These are phyloP conservation scores for Saccharum hybrid DNA, from an alignment of 202 grass and related monocot species.

Conservation along the genomic window DNA sequence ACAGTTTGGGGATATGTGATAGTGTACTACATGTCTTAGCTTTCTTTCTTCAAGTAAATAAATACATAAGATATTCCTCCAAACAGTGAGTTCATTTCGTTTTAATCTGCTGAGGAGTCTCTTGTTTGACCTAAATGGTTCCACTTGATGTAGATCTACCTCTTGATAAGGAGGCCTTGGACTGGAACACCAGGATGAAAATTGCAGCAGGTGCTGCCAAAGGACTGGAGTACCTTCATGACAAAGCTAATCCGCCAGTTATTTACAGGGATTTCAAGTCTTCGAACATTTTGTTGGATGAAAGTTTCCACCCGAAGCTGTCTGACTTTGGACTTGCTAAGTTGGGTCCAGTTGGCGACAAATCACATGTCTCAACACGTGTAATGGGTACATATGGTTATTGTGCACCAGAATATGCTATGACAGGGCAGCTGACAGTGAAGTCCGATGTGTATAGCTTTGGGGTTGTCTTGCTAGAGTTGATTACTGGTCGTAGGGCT, in stretches of 20 bases:
- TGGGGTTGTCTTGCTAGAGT: constrained; percentile 82
- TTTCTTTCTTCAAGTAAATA: constrained; percentile 21
- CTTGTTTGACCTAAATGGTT: constrained; percentile 28
- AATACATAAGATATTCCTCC: constrained; percentile 1
- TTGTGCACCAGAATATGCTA: constrained; percentile 88
- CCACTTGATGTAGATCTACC: constrained; percentile 64
- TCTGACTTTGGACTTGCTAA: constrained; percentile 94
- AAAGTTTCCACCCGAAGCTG: constrained; percentile 75
- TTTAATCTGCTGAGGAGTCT: constrained; percentile 13
- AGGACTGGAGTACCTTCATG: constrained; percentile 87
- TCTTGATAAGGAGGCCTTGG: constrained; percentile 76
- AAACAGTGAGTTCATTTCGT: background rate
- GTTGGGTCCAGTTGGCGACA: constrained; percentile 84
- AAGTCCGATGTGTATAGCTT: constrained; percentile 91
- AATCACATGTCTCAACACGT: constrained; percentile 84
- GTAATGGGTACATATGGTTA: constrained; percentile 96
- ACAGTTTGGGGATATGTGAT: background rate
- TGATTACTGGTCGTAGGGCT: constrained; percentile 81
- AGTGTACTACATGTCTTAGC: background rate
- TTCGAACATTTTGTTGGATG: constrained; percentile 81
- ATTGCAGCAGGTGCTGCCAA: constrained; percentile 89
- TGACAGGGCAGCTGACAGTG: constrained; percentile 85
- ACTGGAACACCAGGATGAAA: constrained; percentile 89
- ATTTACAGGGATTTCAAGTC: constrained; percentile 95
- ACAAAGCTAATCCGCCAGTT: constrained; percentile 89